phyloP scores from a whole-genome alignment of 1,284 basidiomycete species.

The Sanguinoderma infundibulare region DNA sequence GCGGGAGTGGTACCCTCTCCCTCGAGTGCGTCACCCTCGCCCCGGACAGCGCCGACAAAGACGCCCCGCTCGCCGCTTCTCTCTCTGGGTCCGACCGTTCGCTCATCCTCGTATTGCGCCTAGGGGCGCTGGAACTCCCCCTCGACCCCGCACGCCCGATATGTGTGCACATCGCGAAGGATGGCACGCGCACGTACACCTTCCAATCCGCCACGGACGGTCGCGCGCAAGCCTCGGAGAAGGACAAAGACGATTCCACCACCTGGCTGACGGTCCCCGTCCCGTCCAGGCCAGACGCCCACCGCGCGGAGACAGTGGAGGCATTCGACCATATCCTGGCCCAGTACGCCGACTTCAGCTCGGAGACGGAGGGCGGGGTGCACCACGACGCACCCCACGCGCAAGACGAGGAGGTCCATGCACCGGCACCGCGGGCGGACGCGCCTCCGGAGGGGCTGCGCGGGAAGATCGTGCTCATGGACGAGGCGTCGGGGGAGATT shows the following conservation, averaged over 20 bases:
- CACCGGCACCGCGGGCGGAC: not conserved
- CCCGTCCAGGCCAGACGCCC: conserved; percentile 37
- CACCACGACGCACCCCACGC: conserved; percentile 14
- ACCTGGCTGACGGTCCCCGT: conserved; percentile 44
- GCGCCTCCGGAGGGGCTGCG: conserved; percentile 49
- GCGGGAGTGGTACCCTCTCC: conserved; percentile 48
- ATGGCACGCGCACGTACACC: conserved; percentile 49
- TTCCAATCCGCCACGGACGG: conserved; percentile 19
- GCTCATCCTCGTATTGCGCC: conserved; percentile 63
- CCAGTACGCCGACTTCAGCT: conserved; percentile 62
- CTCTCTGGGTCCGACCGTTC: conserved; percentile 42
- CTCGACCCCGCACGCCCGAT: conserved; percentile 58
- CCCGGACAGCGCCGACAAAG: conserved; percentile 17
- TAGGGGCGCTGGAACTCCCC: conserved; percentile 62
- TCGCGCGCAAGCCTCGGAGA: conserved; percentile 27
- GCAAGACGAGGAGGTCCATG: not conserved
- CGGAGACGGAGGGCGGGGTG: conserved; percentile 8
- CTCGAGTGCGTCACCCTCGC: conserved; percentile 61
- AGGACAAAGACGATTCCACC: not conserved
- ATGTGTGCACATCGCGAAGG: conserved; percentile 38
- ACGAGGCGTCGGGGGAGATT: conserved; percentile 76
- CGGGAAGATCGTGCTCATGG: conserved; percentile 74
- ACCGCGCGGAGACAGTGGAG: conserved; percentile 62
- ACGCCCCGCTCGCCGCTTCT: conserved; percentile 31
- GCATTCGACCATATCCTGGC: conserved; percentile 72